phyloP scores from a whole-genome alignment of 1,284 basidiomycete species.

The Leccinum colubrinum region DNA sequence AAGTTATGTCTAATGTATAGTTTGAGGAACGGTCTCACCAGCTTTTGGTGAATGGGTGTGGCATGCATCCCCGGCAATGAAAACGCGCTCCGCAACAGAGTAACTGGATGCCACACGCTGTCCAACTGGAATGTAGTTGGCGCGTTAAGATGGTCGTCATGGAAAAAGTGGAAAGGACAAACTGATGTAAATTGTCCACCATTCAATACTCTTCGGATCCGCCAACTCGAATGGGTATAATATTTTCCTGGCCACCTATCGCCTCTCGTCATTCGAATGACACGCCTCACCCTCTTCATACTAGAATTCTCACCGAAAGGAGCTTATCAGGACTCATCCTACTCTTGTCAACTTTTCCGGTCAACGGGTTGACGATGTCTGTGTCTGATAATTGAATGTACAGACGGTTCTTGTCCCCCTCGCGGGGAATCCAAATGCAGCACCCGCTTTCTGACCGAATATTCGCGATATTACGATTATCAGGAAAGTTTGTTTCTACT shows the following conservation, averaged over 20 bases:
- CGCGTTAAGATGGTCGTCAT: background rate
- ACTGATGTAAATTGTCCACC: conserved; percentile 60
- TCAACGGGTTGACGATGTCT: background rate
- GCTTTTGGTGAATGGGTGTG: conserved; percentile 85
- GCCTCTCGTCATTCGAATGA: background rate
- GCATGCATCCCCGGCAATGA: conserved; percentile 80
- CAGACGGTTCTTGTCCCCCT: background rate
- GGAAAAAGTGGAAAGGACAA: conserved; percentile 18
- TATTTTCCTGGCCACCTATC: background rate
- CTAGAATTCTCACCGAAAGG: background rate
- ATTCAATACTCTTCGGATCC: background rate
- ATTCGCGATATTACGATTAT: background rate
- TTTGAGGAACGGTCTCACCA: conserved; percentile 34
- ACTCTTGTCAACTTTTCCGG: background rate
- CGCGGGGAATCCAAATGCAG: background rate
- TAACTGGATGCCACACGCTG: conserved; percentile 75
- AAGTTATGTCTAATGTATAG: background rate
- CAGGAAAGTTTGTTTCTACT: background rate
- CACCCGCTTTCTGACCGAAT: background rate
- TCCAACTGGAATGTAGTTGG: conserved; percentile 42
- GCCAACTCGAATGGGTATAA: background rate
- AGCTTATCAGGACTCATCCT: background rate
- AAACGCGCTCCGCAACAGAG: conserved; percentile 68
- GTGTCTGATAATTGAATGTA: background rate
- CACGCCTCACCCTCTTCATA: background rate